These are phyloP conservation scores for Chaetomiaceae sp. DNA, from an alignment of 2,329 filamentous ascomycete genomes.

Conservation along the genomic window DNA sequence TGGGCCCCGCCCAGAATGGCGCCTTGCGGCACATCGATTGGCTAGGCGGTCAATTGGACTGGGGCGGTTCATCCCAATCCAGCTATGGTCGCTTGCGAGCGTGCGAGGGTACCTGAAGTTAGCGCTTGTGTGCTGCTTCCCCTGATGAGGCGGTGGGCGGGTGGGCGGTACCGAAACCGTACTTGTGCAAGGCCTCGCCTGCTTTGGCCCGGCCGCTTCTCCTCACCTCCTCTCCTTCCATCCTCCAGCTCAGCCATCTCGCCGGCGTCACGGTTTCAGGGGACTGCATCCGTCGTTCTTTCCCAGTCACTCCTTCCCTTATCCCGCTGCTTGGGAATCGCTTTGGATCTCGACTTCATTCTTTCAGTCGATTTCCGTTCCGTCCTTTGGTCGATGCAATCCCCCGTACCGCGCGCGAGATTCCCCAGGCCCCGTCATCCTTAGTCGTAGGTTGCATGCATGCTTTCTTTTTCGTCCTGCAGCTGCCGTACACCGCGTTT, in stretches of 20 bases:
- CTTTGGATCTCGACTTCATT: conserved; percentile 40
- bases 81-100: conserved; percentile 12
- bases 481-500: background rate
- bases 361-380: conserved; percentile 43
- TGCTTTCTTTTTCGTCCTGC: background rate
- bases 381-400: conserved; percentile 34
- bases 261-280: conserved; percentile 21
- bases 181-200: conserved; percentile 17
- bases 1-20: conserved; percentile 9
- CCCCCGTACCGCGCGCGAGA: conserved; percentile 13
- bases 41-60: conserved; percentile 1
- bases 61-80: conserved; percentile 19
- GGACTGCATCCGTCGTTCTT: conserved; percentile 32
- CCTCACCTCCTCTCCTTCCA: conserved; percentile 22
- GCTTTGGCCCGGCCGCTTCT: conserved; percentile 13
- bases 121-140: conserved; percentile 14
- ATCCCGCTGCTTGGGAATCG: conserved; percentile 14
- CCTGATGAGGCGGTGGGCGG: conserved; percentile 17
- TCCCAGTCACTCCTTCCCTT: conserved; percentile 32
- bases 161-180: background rate
- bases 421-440: conserved; percentile 11
- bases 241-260: conserved; percentile 28
- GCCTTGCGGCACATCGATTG: conserved; percentile 5
- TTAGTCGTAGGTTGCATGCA: conserved; percentile 14
- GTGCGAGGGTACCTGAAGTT: too few species aligned